Base-by-base conservation (phyloP, 2,329 filamentous ascomycete species). In the Paraphaeosphaeria sporulosa region DNA sequence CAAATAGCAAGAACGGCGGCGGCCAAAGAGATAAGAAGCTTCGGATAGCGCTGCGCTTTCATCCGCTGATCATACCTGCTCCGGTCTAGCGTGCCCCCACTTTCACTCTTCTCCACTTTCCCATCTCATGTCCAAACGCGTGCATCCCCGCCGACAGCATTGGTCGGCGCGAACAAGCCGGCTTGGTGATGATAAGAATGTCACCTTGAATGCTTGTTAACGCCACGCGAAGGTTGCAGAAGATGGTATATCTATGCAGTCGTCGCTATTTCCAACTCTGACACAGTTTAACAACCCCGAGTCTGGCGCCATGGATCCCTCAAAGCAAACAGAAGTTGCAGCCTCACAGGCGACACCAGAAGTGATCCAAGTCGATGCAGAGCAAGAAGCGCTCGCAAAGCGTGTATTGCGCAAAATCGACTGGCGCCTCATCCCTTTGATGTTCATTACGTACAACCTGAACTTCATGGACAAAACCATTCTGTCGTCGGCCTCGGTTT, bases 401-500 rank as follows among this genome's bases (percentile, higher is more conserved):
- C 74, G 70, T 8, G 80, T 87, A 3, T 59, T 88, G 53, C 77
- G 80, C 27, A 87, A 87, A 71, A 87, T 89, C 60, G 87, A 89
- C 69, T 76, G 74, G 63, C 76, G 77, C 13, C 75, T 89, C 10
- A 82, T 89, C 5, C 85, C 86, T 0, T 73, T 88, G 12, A 72
- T 88, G 10, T 87, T 87, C 61, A 64, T 83, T 44, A 86, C 83
- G 0, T 88, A 88, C 67, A 83, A 84, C 76, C 71, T 88, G 62
- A 86, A 87, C 66, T 88, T 87, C 59, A 86, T 88, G 79, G 86
- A 89, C 71, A 89, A 89, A 69, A 82, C 82, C 0, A 69, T 71
- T n/a, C 51, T 73, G 63, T 63, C 73, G 51, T 61, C 84, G 82
- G 85, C 86, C 0, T 79, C 84, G 4, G 84, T 88, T 0, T 87